Evolutionary conservation across 352 stramenopile genomes (phyloP), one percentile per base, ranked within the genome.

Genomic region (Phytophthora brassicae): DNA sequence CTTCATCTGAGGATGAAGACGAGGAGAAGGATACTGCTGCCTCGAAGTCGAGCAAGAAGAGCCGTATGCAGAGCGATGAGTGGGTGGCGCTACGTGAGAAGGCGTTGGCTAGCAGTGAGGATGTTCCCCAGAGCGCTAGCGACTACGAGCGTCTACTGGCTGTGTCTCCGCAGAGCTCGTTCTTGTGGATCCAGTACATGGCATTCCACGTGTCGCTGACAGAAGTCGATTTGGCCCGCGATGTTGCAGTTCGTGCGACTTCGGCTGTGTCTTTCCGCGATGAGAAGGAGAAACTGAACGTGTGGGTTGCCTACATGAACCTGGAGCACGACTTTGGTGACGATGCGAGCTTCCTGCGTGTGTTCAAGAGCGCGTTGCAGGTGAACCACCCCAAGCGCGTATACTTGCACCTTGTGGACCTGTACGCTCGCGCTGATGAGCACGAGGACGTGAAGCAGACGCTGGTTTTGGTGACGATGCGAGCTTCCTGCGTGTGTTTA

Each of bases 141-240:
- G 95, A 98, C 69, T 99, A 97, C 74, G 95, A 99, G 72, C 94
- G 96, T 19, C 73, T 98, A 42, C 72, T 99, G 46, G 92, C 92
- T 11, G 91, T 94, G 46, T 95, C 87, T 50, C 96, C 96, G 14
- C 97, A 98, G 70, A 97, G 86, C 63, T 98, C 94, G 45, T 97
- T 97, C 75, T 55, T 98, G 60, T 99, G 95, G 95, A 98, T 99
- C 66, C 90, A 96, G 66, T 99, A 98, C 81, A 98, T 99, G 95
- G 96, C 96, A 14, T 98, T 98, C 79, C 89, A 98, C 72, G 78
- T 99, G 29, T 97, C 92, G 35, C 74, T 98, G 19, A 97, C 93
- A 31, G 94, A 99, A 62, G 85, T 98, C 47, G 86, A 90, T 8
- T 75, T 96, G 42, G 95, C 95, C 26, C 88, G 95, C 9, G 92